Conservation (phyloP, 192 early-diverging fungal genomes). For the Haplosporangium gracile region DNA sequence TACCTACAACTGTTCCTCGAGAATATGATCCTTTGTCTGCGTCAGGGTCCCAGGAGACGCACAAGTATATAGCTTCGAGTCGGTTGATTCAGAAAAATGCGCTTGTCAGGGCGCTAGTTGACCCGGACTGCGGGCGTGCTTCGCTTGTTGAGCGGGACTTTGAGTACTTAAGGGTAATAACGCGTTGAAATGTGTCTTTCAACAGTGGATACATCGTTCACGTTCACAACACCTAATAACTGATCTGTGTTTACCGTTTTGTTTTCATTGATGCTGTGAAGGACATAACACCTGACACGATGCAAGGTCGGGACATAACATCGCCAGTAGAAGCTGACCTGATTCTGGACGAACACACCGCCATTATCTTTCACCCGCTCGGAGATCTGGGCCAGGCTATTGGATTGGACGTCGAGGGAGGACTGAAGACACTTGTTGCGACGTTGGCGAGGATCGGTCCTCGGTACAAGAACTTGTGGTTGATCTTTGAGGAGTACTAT, state of each 20-base stretch:
- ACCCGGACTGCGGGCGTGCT: not conserved
- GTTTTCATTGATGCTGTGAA: not conserved
- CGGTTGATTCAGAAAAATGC: slow-evolving; percentile 28
- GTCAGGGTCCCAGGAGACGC: not conserved
- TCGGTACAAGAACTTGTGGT: slow-evolving; percentile 25
- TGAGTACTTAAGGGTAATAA: slow-evolving; percentile 29
- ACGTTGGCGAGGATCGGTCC: slow-evolving; percentile 26
- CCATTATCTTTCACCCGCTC: slow-evolving; percentile 26
- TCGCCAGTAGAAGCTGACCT: slow-evolving; percentile 31
- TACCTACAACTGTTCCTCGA: not conserved
- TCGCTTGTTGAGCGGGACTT: slow-evolving; percentile 36
- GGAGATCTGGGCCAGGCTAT: slow-evolving; percentile 23
- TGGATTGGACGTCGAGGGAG: slow-evolving; percentile 20
- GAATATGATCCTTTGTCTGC: slow-evolving; percentile 6
- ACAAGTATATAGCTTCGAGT: slow-evolving; percentile 25
- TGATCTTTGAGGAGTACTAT: slow-evolving; percentile 39
- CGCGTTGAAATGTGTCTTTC: not conserved
- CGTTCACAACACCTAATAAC: not conserved
- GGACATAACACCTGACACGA: not conserved
- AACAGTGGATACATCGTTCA: not conserved
- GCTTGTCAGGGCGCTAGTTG: slow-evolving; percentile 15
- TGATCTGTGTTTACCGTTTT: not conserved
- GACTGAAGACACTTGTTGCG: slow-evolving; percentile 21
- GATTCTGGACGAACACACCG: slow-evolving; percentile 29
- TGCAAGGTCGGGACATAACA: not conserved